Conservation (phyloP, 2,329 filamentous ascomycete genomes). For the Botrytis sinoallii region DNA sequence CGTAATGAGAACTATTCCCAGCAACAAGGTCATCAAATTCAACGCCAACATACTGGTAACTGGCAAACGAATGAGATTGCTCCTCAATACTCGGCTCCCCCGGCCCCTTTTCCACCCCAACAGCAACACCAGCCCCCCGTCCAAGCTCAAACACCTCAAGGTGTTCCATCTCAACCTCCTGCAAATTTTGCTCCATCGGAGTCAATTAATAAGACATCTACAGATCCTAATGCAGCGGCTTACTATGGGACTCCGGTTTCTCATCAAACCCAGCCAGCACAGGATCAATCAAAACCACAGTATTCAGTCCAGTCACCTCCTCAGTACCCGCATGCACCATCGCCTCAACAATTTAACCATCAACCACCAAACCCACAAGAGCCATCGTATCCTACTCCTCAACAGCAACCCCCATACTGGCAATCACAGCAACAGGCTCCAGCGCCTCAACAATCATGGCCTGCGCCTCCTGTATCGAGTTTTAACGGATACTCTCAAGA, state of each 20-base stretch:
- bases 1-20: constrained; percentile 29
- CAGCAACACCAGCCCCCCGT: constrained; percentile 30
- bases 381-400: constrained; percentile 23
- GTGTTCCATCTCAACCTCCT: constrained; percentile 36
- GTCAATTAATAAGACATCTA: constrained; percentile 38
- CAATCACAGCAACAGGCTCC: constrained; percentile 45
- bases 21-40: constrained; percentile 45
- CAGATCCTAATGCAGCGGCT: constrained; percentile 55
- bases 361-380: constrained; percentile 33
- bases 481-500: constrained; percentile 56
- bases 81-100: constrained; percentile 27
- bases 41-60: constrained; percentile 48
- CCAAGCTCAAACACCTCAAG: constrained; percentile 36
- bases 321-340: constrained; percentile 33
- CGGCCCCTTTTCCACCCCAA: constrained; percentile 23
- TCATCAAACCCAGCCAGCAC: constrained; percentile 43
- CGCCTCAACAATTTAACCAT: constrained; percentile 30
- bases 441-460: constrained; percentile 43
- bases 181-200: constrained; percentile 38
- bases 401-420: constrained; percentile 48
- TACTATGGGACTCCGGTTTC: constrained; percentile 50
- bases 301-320: constrained; percentile 38
- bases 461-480: constrained; percentile 32
- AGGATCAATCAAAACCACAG: constrained; percentile 38
- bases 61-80: constrained; percentile 44